Conservation (phyloP, 805 yeast species). For the Zygotorulaspora chibaensis region DNA sequence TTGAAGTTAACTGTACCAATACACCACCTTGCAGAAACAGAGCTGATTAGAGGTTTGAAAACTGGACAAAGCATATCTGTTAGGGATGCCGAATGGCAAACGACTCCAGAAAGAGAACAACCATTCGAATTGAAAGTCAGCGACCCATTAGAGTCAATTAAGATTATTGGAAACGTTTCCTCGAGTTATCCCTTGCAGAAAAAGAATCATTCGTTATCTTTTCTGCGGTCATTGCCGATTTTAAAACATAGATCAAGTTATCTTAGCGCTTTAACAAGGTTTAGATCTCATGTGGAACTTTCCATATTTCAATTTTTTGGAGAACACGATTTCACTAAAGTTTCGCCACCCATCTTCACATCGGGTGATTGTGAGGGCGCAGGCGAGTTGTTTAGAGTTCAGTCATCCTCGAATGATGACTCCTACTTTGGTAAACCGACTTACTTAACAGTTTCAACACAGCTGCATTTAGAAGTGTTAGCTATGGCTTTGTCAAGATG, state of each 20-base stretch:
- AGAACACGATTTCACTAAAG: constrained; percentile 55
- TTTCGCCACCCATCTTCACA: constrained; percentile 82
- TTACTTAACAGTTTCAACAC: constrained; percentile 85
- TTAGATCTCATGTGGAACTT: constrained; percentile 64
- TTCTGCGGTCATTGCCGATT: constrained; percentile 67
- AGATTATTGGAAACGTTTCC: constrained; percentile 57
- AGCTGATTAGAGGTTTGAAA: constrained; percentile 30
- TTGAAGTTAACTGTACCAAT: constrained; percentile 52
- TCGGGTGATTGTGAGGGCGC: constrained; percentile 96
- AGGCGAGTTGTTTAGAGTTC: constrained; percentile 76
- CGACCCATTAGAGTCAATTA: constrained; percentile 35
- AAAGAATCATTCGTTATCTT: constrained; percentile 62
- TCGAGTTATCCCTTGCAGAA: constrained; percentile 78
- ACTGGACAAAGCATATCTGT: constrained; percentile 47
- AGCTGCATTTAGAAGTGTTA: constrained; percentile 80
- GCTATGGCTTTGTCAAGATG: constrained; percentile 72
- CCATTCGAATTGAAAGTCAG: constrained; percentile 45
- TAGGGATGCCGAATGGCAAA: constrained; percentile 35
- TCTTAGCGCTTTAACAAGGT: constrained; percentile 62
- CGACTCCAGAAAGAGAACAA: constrained; percentile 40
- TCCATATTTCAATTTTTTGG: constrained; percentile 53
- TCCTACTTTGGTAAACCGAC: constrained; percentile 61
- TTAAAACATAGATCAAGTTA: constrained; percentile 69
- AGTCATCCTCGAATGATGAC: constrained; percentile 28
- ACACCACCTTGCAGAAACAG: constrained; percentile 24